A percentile compares a stretch with the other conserved stretches of the same genome.
These are phyloP conservation scores for Sungouiella blattae DNA, from an alignment of 805 yeast genomes.

Conservation along the genomic window DNA sequence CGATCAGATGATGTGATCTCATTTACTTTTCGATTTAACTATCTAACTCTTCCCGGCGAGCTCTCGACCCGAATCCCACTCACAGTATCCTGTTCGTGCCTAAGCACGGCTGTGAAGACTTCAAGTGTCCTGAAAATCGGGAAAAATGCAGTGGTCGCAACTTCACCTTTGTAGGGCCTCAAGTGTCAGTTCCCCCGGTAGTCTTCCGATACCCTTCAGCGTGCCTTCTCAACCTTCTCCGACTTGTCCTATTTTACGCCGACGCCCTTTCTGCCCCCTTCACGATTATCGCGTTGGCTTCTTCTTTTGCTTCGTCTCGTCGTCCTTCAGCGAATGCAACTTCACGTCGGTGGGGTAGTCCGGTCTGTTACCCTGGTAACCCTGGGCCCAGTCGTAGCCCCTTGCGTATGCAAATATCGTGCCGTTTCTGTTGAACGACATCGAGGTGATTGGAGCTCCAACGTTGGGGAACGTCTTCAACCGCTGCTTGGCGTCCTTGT, in stretches of 20 bases:
- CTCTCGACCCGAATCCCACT: too few relatives aligned
- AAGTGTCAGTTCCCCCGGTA: too few relatives aligned
- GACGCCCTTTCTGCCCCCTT: neutral
- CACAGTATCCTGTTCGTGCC: too few relatives aligned
- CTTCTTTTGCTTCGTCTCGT: slow-evolving; percentile 69
- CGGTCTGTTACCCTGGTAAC: slow-evolving; percentile 71
- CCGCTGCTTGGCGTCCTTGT: slow-evolving; percentile 85
- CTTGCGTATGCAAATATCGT: slow-evolving; percentile 84
- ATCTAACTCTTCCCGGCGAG: too few relatives aligned
- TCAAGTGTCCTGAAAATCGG: too few relatives aligned
- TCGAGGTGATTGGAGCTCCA: slow-evolving; percentile 65
- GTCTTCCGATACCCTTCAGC: too few relatives aligned
- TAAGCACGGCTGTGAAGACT: too few relatives aligned
- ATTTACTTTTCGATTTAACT: too few relatives aligned
- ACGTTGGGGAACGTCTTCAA: slow-evolving; percentile 74
- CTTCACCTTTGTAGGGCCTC: too few relatives aligned
- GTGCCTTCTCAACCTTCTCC: neutral
- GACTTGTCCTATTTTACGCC: neutral
- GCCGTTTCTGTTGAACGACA: slow-evolving; percentile 82
- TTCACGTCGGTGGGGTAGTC: slow-evolving; percentile 74
- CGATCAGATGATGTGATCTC: too few relatives aligned
- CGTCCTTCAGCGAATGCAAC: slow-evolving; percentile 81
- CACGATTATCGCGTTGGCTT: slow-evolving; percentile 12
- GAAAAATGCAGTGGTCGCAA: too few relatives aligned
- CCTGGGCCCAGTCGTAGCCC: slow-evolving; percentile 95